Conservation (phyloP, 306 rosid genomes). For the Alnus rubra region DNA sequence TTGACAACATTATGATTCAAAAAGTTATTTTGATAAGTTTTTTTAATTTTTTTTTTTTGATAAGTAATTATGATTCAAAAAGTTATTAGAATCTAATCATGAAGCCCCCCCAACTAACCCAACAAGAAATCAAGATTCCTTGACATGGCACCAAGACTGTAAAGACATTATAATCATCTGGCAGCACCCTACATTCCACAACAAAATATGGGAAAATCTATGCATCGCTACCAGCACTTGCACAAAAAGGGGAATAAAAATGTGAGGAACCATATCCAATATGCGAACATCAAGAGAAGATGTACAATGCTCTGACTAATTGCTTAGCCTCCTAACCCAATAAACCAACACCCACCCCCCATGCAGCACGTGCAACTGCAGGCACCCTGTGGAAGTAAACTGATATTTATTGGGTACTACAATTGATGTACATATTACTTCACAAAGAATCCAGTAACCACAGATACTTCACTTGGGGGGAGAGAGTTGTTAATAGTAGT, state of each 20-base stretch:
- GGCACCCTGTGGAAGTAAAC: background rate
- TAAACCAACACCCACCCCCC: background rate
- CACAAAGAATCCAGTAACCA: background rate
- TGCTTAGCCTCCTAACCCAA: background rate
- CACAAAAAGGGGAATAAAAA: background rate
- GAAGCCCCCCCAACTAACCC: background rate
- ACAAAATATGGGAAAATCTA: background rate
- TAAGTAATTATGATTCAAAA: background rate
- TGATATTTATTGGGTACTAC: background rate
- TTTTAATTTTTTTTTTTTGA: too few relatives aligned
- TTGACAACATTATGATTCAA: background rate
- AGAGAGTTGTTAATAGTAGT: background rate
- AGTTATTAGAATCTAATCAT: background rate
- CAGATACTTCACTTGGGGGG: background rate
- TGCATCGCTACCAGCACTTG: background rate
- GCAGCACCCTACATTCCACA: background rate
- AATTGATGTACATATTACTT: too few relatives aligned
- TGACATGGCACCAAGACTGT: too few relatives aligned
- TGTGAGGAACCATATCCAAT: background rate
- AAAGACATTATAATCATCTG: background rate
- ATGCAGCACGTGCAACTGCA: background rate
- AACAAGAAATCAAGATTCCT: slow-evolving; percentile 1
- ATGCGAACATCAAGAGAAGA: background rate
- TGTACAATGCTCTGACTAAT: background rate
- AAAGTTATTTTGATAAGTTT: too few relatives aligned